A percentile compares a stretch with the other conserved stretches of the same genome.
phyloP scores from a whole-genome alignment of 306 rosid genomes.

The Quercus mongolica region DNA sequence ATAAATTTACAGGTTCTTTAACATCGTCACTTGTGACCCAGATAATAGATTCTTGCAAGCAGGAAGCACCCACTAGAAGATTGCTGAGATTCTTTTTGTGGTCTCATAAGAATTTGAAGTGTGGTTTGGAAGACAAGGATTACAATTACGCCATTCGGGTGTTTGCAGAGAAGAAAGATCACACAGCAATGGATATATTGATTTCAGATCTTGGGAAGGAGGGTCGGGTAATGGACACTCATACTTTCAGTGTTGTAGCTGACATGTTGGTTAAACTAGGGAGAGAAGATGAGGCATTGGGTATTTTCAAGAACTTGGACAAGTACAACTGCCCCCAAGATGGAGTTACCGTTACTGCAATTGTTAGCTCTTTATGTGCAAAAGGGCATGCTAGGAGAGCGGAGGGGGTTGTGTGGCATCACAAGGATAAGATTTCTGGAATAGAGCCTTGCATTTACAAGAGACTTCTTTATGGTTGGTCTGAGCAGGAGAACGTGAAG shows the following conservation, averaged over 20 bases:
- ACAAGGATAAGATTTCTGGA: conserved; percentile 60
- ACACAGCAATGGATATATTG: conserved; percentile 59
- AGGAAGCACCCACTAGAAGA: conserved; percentile 65
- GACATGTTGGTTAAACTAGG: conserved; percentile 60
- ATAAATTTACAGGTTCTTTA: conserved; percentile 31
- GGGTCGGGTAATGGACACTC: conserved; percentile 59
- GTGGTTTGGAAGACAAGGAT: conserved; percentile 53
- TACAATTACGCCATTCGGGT: conserved; percentile 61
- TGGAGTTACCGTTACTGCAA: conserved; percentile 58
- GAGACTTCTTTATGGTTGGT: conserved; percentile 79
- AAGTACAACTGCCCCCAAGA: conserved; percentile 57
- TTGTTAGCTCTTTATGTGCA: conserved; percentile 62
- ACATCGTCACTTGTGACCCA: conserved; percentile 62
- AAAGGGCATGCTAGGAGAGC: conserved; percentile 81
- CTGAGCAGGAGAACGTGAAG: conserved; percentile 72
- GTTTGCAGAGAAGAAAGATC: conserved; percentile 70
- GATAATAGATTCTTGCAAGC: conserved; percentile 61
- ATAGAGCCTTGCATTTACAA: conserved; percentile 46
- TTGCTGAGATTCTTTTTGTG: conserved; percentile 82
- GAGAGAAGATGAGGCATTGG: conserved; percentile 75
- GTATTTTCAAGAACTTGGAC: conserved; percentile 76
- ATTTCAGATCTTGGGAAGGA: conserved; percentile 62
- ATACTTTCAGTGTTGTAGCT: conserved; percentile 56
- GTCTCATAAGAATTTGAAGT: conserved; percentile 55
- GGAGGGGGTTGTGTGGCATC: conserved; percentile 76